Conservation (phyloP, 2,329 filamentous ascomycete genomes). For the Colletotrichum higginsianum region DNA sequence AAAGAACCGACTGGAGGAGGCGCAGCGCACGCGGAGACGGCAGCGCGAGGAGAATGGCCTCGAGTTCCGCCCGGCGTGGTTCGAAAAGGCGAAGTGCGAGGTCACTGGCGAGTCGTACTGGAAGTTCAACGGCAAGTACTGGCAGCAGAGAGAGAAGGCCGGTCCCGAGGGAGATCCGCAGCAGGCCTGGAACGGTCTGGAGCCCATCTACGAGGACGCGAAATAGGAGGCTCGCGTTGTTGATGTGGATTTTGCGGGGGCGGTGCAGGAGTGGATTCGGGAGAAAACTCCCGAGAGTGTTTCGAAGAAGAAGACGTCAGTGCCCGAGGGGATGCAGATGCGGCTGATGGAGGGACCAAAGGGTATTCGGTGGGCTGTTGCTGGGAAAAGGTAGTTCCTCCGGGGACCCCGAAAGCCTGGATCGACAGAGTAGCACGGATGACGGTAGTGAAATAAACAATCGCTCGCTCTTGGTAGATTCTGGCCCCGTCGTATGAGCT, state of each 20-base stretch:
- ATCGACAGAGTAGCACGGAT: slow-evolving; percentile 25
- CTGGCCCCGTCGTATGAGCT: neutral
- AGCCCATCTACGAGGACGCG: slow-evolving; percentile 77
- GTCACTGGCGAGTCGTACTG: slow-evolving; percentile 92
- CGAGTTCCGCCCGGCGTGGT: slow-evolving; percentile 90
- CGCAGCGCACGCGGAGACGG: slow-evolving; percentile 83
- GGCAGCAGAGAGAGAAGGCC: slow-evolving; percentile 79
- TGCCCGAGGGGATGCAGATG: slow-evolving; percentile 1
- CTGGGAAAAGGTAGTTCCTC: slow-evolving; percentile 11
- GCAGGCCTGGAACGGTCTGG: slow-evolving; percentile 77
- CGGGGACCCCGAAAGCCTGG: neutral
- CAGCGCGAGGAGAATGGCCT: slow-evolving; percentile 83
- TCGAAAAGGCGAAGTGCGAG: slow-evolving; percentile 79
- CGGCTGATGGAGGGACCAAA: neutral
- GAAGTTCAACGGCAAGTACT: slow-evolving; percentile 91
- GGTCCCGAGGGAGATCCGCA: slow-evolving; percentile 68
- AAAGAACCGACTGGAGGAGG: slow-evolving; percentile 95
- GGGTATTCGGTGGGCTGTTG: slow-evolving; percentile 18
- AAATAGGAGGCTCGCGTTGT: slow-evolving; percentile 14
- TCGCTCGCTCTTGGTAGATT: slow-evolving; percentile 19
- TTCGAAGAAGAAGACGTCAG: neutral
- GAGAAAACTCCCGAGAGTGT: neutral
- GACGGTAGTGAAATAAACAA: slow-evolving; percentile 31
- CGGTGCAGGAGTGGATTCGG: neutral
- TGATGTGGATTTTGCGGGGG: neutral